phyloP scores from a whole-genome alignment of 2,329 filamentous ascomycete genomes.

The Penicillium sp. region DNA sequence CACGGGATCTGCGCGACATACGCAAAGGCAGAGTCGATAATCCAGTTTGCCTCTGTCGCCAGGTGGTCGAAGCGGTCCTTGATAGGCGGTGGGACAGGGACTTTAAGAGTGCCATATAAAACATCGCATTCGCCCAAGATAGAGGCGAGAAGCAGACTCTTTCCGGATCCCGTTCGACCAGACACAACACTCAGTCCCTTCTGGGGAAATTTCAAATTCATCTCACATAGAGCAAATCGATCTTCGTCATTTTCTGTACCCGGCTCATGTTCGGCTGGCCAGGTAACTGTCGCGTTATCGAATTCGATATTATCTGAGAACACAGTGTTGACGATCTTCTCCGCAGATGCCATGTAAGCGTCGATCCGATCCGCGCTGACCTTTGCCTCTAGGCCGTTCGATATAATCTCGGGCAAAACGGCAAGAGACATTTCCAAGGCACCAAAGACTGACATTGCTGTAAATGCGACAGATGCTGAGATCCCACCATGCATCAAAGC shows the following conservation, averaged over 20 bases:
- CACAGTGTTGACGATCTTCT: conserved; percentile 60
- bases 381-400: conserved; percentile 65
- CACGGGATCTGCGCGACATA: conserved; percentile 77
- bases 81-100: conserved; percentile 41
- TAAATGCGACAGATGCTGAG: conserved; percentile 71
- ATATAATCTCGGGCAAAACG: conserved; percentile 67
- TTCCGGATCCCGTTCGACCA: conserved; percentile 72
- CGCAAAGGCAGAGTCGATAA: conserved; percentile 53
- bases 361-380: conserved; percentile 70
- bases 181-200: conserved; percentile 69
- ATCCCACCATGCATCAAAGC: conserved; percentile 60
- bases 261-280: conserved; percentile 63
- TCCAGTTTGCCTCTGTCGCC: conserved; percentile 54
- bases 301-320: conserved; percentile 60
- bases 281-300: conserved; percentile 64
- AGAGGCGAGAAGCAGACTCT: conserved; percentile 68
- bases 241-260: conserved; percentile 47
- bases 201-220: conserved; percentile 63
- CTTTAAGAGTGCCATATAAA: conserved; percentile 54
- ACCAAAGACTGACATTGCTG: conserved; percentile 67
- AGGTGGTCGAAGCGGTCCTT: conserved; percentile 57
- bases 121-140: conserved; percentile 73
- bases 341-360: conserved; percentile 62
- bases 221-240: conserved; percentile 60
- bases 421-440: conserved; percentile 68